Evolutionary conservation across 2,329 filamentous ascomycete species (phyloP).

Genomic region (Alternaria metachromatica): DNA sequence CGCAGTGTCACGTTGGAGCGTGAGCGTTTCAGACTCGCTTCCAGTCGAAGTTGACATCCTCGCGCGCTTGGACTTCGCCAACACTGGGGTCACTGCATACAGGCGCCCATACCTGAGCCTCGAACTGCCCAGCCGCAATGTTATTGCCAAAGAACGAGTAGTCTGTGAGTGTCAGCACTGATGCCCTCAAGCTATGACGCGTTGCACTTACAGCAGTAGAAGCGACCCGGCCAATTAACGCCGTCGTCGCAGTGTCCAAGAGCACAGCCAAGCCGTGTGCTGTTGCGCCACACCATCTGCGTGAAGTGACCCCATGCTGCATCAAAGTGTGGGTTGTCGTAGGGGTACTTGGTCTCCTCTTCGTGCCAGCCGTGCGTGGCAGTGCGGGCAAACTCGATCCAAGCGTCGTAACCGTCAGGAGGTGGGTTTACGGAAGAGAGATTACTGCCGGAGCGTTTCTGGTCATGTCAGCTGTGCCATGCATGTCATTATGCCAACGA

Average conservation of each 20-base stretch:
- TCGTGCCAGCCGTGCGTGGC: constrained; percentile 46
- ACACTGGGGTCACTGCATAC: constrained; percentile 34
- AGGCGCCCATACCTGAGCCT: constrained; percentile 41
- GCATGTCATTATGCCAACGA: neutral
- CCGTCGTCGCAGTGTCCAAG: constrained; percentile 33
- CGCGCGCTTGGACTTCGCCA: constrained; percentile 22
- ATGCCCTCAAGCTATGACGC: rapidly evolving
- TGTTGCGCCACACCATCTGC: constrained; percentile 50
- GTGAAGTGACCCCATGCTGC: constrained; percentile 47
- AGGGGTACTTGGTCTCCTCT: constrained; percentile 45
- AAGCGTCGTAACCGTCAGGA: constrained; percentile 31
- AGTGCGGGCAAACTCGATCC: constrained; percentile 38
- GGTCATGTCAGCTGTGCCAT: constrained; percentile 5
- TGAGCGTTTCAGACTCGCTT: neutral
- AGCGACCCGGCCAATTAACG: constrained; percentile 35
- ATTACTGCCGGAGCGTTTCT: constrained; percentile 44
- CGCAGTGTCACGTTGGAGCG: neutral
- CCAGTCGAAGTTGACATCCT: constrained; percentile 27
- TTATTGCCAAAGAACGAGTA: constrained; percentile 45
- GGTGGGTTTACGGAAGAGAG: constrained; percentile 37
- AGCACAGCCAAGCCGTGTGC: constrained; percentile 45
- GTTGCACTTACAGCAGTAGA: constrained; percentile 45
- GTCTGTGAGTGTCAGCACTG: constrained; percentile 29
- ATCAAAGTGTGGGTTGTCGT: constrained; percentile 37
- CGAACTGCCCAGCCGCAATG: constrained; percentile 36